Evolutionary conservation across 2,329 filamentous ascomycete genomes (phyloP).

Genomic region (Cladosporium sp.): DNA sequence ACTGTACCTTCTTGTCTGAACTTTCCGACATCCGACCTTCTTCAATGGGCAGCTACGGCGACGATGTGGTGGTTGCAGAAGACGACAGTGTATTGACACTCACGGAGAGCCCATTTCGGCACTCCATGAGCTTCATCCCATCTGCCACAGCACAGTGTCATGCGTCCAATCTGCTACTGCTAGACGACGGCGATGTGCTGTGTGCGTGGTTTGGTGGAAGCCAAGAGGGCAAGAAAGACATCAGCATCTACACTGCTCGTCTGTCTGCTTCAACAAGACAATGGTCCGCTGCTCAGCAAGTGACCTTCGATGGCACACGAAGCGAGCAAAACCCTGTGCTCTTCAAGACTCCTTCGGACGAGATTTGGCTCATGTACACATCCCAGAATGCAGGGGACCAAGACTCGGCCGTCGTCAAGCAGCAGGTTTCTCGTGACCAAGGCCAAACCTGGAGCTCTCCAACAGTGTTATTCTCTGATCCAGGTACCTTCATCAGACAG

Average conservation of each 20-base stretch:
- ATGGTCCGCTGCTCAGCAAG: constrained; percentile 15
- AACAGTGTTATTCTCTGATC: constrained; percentile 12
- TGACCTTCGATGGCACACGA: constrained; percentile 15
- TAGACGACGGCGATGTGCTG: constrained; percentile 17
- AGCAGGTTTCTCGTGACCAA: constrained; percentile 13
- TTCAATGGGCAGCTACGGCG: constrained; percentile 6
- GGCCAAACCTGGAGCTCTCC: constrained; percentile 12
- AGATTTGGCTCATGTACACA: constrained; percentile 17
- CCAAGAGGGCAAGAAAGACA: constrained; percentile 19
- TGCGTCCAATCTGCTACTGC: constrained; percentile 17
- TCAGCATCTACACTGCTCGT: constrained; percentile 18
- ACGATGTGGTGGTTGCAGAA: background rate
- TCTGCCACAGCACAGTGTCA: constrained; percentile 18
- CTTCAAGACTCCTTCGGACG: constrained; percentile 15
- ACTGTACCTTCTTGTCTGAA: background rate
- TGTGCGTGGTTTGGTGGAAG: constrained; percentile 19
- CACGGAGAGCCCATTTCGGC: constrained; percentile 10
- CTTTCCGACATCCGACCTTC: background rate
- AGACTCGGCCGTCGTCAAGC: constrained; percentile 17
- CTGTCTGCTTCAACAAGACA: background rate
- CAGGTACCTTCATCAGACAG: constrained; percentile 18
- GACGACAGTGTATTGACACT: constrained; percentile 5
- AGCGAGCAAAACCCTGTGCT: constrained; percentile 19
- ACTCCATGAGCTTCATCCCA: constrained; percentile 13
- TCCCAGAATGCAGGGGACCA: constrained; percentile 18